Conservation (phyloP, 139 green algal genomes). For the Pseudopediastrum boryanum region DNA sequence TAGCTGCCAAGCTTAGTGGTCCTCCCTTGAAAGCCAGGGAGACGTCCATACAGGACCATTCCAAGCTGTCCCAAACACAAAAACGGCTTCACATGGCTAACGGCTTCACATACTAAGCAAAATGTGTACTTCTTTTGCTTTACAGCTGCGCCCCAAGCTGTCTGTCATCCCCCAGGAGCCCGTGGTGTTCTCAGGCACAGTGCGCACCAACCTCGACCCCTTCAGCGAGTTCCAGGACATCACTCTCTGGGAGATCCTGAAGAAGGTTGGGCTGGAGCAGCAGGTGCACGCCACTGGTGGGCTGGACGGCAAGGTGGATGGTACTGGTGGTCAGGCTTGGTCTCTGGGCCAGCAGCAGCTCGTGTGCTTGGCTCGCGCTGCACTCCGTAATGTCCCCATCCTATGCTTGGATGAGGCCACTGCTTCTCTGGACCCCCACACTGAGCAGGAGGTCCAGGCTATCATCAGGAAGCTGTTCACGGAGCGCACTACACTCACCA, state of each 20-base stretch:
- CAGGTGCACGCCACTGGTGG: slow-evolving; percentile 50
- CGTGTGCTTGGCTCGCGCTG: slow-evolving; percentile 72
- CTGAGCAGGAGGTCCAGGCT: slow-evolving; percentile 67
- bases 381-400: slow-evolving; percentile 58
- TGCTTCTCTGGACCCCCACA: slow-evolving; percentile 69
- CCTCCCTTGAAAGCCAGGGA: too few relatives aligned
- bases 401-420: slow-evolving; percentile 81
- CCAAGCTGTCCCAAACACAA: too few relatives aligned
- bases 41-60: too few relatives aligned
- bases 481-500: slow-evolving; percentile 68
- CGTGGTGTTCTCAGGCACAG: slow-evolving; percentile 77
- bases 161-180: slow-evolving; percentile 76
- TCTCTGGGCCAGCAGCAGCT: slow-evolving; percentile 72
- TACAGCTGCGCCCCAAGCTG: slow-evolving; percentile 57
- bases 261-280: slow-evolving; percentile 43
- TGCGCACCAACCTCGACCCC: slow-evolving; percentile 83
- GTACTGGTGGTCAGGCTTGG: slow-evolving; percentile 44
- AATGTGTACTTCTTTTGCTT: too few relatives aligned
- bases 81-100: too few relatives aligned
- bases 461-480: slow-evolving; percentile 49
- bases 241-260: slow-evolving; percentile 37
- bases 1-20: too few relatives aligned
- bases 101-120: too few relatives aligned
- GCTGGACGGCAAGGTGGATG: slow-evolving; percentile 63
- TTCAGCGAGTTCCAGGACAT: slow-evolving; percentile 53